A percentile compares a stretch with the other conserved stretches of the same genome.
These are phyloP conservation scores for Dunaliella sp. DNA, from an alignment of 139 green algal species.

Conservation along the genomic window DNA sequence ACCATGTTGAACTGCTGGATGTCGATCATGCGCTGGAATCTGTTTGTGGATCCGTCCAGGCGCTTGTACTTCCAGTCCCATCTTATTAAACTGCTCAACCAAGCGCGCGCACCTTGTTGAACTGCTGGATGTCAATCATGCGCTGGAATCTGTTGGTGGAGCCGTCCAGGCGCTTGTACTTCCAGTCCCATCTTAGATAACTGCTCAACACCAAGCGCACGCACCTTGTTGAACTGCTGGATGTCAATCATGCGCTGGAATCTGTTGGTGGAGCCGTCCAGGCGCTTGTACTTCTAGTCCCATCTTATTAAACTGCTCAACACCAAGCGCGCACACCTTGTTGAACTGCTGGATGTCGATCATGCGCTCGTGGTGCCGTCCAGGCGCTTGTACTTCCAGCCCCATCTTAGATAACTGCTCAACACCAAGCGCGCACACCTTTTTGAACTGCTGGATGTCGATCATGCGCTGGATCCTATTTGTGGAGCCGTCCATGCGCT, in stretches of 20 bases:
- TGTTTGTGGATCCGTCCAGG: conserved; percentile 60
- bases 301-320: too few relatives aligned
- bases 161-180: conserved; percentile 68
- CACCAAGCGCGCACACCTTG: too few relatives aligned
- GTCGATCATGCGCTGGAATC: background rate
- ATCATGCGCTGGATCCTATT: conserved; percentile 69
- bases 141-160: conserved; percentile 47
- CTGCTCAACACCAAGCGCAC: too few relatives aligned
- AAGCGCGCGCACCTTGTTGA: too few relatives aligned
- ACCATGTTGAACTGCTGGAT: background rate
- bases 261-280: conserved; percentile 76
- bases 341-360: conserved; percentile 77
- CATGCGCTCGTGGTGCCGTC: conserved; percentile 72
- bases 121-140: conserved; percentile 68
- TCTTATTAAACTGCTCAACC: too few relatives aligned
- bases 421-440: too few relatives aligned
- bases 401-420: too few relatives aligned
- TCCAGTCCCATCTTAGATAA: too few relatives aligned
- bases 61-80: conserved; percentile 42
- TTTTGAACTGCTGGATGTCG: conserved; percentile 76
- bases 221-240: conserved; percentile 74
- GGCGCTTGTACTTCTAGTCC: conserved; percentile 41
- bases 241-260: conserved; percentile 74
- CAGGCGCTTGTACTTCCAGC: conserved; percentile 53
- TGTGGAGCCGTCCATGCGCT: conserved; percentile 68